Base-by-base conservation (phyloP, 2,329 filamentous ascomycete genomes). In the Bipolaris bicolor region DNA sequence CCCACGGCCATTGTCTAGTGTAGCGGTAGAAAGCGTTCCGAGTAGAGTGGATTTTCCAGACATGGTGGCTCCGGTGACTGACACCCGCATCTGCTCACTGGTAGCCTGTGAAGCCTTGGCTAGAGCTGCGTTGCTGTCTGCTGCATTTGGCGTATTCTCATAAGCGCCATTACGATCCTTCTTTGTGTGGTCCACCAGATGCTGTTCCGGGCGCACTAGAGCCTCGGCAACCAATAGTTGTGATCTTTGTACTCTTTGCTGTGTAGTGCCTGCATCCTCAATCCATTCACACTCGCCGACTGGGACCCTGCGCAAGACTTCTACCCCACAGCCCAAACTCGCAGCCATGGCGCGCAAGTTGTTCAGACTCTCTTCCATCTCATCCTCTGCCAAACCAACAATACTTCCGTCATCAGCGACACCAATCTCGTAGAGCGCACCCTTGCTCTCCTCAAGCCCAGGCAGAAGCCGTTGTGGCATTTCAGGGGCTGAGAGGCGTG, bases 391-490 rank as follows among this genome's bases (percentile, higher is more conserved):
- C 45, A 99, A 81, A 0, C 95, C 95, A 40, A 97, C 86, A 56
- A 99, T 87, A 0, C 90, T 92, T 7, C 95, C 95, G 78, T 98
- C 92, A 74, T 99, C 95, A 26, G 93, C 90, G 9, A 99, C 92
- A 0, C 95, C 95, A 74, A 99, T 96, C 76, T 99, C 94, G 68
- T 99, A 99, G 48, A 98, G 78, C 1, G 95, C 95, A 5, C 95
- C 95, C 64, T 91, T 89, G 15, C 92, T 97, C 73, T 97, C 93
- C 73, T 98, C 94, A 7, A 99, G 80, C 0, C 95, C 92, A 2
- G 93, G 84, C 11, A 87, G 76, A 31, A 88, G 77, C 48, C 81
- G 83, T 40, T 80, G 79, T 7, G 84, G 83, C 62, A 82, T 81
- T 22, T 80, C 79, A 33, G 81, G 81, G 13, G 79, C 77, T 22